Base-by-base conservation (phyloP, 169 alveolate genomes). In the Eimeria maxima region DNA sequence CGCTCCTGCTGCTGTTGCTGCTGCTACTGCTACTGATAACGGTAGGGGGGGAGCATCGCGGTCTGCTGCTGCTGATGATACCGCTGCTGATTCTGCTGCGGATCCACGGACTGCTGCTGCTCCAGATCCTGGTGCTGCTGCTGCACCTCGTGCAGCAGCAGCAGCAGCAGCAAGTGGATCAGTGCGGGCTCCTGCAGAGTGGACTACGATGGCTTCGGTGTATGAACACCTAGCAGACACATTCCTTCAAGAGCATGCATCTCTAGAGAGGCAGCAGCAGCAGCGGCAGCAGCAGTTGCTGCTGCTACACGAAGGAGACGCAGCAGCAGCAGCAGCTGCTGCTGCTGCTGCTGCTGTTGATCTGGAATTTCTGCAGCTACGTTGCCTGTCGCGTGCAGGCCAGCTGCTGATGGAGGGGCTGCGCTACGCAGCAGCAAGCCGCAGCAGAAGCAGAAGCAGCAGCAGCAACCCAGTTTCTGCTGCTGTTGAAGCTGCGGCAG, bases 341-440 rank as follows among this genome's bases (percentile, higher is more conserved):
- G 92, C 65, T 4, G 83, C 81, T 0, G 94, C 94, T 6, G 83
- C 94, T 18, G 80, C 65, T 10, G 65, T 63, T 24, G 81, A 60
- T 10, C 38, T 87, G 60, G 94, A 65, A 24, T 63, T 65, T 38
- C 47, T 38, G 57, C 94, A 63, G 83, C 83, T 87, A 3, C 81
- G 78, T 8, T 65, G 78, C n/a, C 94, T 87, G 7, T 33, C 78
- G 45, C 55, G 94, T 0, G 94, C 94, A 63, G 94, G 94, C 11
- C 94, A 87, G 94, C 83, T 87, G 81, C 94, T 87, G 94, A 87
- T 87, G 94, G 94, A 87, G 50, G 94, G 83, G 22, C 67, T 65
- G 10, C 94, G 94, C 24, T 87, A 87, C 44, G 83, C n/a, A 24
- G 94, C 65, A 24, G 94, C 94, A 33, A 63, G 94, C 94, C 53